Percentiles rank a stretch among this genome's conserved stretches.
phyloP scores from a whole-genome alignment of 129 eudicot species.

The Pittosporum tobira region DNA sequence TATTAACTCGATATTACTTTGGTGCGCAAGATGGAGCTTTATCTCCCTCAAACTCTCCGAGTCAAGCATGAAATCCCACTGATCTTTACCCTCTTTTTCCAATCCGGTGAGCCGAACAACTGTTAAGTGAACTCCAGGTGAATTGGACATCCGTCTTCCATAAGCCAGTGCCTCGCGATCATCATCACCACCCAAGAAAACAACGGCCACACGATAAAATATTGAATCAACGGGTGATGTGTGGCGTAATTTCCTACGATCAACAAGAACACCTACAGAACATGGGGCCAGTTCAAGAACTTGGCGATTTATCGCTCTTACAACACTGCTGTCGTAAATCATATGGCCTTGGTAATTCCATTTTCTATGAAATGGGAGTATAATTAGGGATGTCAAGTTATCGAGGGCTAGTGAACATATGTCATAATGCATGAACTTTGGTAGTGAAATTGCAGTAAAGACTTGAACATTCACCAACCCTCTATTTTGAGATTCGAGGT shows the following conservation, averaged over 20 bases:
- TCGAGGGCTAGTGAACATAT: slow-evolving; percentile 24
- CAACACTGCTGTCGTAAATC: background rate
- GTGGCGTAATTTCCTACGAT: slow-evolving; percentile 15
- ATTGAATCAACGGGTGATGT: background rate
- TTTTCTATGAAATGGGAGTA: slow-evolving; percentile 22
- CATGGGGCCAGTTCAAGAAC: slow-evolving; percentile 17
- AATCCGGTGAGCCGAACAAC: slow-evolving; percentile 16
- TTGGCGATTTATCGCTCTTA: slow-evolving; percentile 7
- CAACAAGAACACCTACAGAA: slow-evolving; percentile 18
- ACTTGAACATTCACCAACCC: background rate
- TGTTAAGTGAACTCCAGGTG: slow-evolving; percentile 20
- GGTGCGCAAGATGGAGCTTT: background rate
- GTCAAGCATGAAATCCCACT: slow-evolving; percentile 34
- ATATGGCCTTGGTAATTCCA: slow-evolving; percentile 10
- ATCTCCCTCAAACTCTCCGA: slow-evolving; percentile 15
- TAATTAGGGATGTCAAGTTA: slow-evolving; percentile 16
- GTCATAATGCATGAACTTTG: slow-evolving; percentile 20
- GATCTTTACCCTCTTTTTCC: slow-evolving; percentile 5
- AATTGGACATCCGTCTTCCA: slow-evolving; percentile 27
- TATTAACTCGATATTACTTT: background rate
- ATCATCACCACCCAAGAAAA: slow-evolving; percentile 38
- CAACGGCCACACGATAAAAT: slow-evolving; percentile 17
- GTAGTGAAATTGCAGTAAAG: slow-evolving; percentile 17
- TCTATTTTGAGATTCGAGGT: background rate
- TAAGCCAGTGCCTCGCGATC: slow-evolving; percentile 45